Evolutionary conservation across 805 yeast genomes (phyloP).

Genomic region (Naumovozyma castellii): DNA sequence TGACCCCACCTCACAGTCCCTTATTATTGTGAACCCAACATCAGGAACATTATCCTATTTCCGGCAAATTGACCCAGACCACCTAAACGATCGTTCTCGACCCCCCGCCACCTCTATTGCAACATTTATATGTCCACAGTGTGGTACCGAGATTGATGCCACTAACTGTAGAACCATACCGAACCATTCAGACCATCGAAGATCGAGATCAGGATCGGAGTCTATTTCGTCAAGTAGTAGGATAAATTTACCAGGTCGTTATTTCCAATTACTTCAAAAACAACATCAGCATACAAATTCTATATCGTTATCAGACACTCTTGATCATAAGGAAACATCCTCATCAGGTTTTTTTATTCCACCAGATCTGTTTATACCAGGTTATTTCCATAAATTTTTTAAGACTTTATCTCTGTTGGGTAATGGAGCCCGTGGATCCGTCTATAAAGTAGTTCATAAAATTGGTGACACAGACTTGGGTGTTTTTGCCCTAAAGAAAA

Average conservation of each 20-base stretch:
- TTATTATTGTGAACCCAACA: constrained; percentile 22
- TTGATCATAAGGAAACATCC: too few species aligned
- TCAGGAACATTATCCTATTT: constrained; percentile 21
- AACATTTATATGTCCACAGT: constrained; percentile 23
- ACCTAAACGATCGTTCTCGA: background rate
- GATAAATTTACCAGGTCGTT: constrained; percentile 13
- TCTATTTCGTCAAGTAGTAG: background rate
- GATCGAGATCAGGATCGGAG: background rate
- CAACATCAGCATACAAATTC: background rate
- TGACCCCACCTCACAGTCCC: constrained; percentile 23
- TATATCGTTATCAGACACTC: constrained; percentile 7
- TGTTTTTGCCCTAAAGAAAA: constrained; percentile 72
- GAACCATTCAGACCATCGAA: too few species aligned
- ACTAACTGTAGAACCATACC: too few species aligned
- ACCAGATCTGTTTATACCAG: constrained; percentile 60
- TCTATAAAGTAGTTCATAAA: constrained; percentile 74
- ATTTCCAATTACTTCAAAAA: constrained; percentile 14
- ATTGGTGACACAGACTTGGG: constrained; percentile 63
- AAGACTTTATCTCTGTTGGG: constrained; percentile 54
- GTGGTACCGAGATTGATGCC: constrained; percentile 22
- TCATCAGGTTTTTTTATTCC: constrained; percentile 31
- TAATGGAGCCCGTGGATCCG: constrained; percentile 78
- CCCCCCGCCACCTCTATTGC: constrained; percentile 10
- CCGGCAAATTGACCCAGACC: constrained; percentile 7
- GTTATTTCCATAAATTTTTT: constrained; percentile 71